These are phyloP conservation scores for Peterozyma toletana DNA, from an alignment of 805 yeast species.

Conservation along the genomic window DNA sequence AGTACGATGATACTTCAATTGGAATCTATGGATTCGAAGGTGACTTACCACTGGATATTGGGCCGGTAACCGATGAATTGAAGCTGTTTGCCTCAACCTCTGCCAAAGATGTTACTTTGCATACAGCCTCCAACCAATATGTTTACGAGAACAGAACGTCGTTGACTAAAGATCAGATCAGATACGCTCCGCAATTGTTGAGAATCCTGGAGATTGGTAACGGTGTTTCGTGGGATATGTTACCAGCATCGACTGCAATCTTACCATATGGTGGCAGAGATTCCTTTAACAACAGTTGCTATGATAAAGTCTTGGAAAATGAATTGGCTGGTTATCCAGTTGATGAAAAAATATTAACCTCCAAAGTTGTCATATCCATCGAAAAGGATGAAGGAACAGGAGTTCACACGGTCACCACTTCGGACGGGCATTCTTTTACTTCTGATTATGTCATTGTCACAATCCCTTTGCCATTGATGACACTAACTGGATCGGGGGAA, in stretches of 20 bases:
- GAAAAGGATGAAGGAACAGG: conserved; percentile 14
- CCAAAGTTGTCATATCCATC: conserved; percentile 17
- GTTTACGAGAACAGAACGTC: conserved; percentile 11
- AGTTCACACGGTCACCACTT: conserved; percentile 12
- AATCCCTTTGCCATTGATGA: conserved; percentile 42
- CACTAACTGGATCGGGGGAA: conserved; percentile 19
- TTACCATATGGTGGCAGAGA: conserved; percentile 23
- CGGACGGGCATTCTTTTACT: conserved; percentile 11
- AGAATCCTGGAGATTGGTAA: conserved; percentile 20
- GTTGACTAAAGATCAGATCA: conserved; percentile 17
- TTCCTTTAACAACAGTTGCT: conserved; percentile 20
- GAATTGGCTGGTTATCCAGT: conserved; percentile 18
- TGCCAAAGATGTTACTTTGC: conserved; percentile 17
- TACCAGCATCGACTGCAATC: conserved; percentile 17
- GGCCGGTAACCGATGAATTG: conserved; percentile 23
- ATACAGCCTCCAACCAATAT: conserved; percentile 18
- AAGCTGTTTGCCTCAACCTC: conserved; percentile 23
- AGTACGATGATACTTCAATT: conserved; percentile 27
- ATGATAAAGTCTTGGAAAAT: conserved; percentile 19
- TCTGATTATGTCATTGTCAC: conserved; percentile 39
- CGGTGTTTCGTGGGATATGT: conserved; percentile 22
- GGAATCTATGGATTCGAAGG: conserved; percentile 18
- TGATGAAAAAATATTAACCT: conserved; percentile 13
- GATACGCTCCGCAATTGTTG: conserved; percentile 19
- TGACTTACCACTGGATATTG: conserved; percentile 21